Evolutionary conservation across 2,329 filamentous ascomycete species (phyloP), one percentile per base, ranked within the genome.

Genomic region (Alternaria sp.): DNA sequence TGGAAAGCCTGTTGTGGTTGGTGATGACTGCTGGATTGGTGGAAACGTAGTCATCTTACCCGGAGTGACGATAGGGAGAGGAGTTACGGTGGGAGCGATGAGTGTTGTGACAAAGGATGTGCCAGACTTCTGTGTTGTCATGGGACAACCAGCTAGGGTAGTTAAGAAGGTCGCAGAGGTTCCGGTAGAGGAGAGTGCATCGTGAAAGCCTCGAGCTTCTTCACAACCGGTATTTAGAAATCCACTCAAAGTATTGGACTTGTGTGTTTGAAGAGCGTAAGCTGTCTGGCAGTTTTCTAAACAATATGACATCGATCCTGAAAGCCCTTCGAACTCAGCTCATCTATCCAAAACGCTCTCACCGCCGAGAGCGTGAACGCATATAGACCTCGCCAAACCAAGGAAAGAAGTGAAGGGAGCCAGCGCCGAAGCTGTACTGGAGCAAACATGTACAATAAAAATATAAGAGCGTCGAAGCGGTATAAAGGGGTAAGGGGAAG

Each of bases 21-120:
- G 83, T 0, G 67, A 74, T 57, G 73, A 76, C 51, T 77, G 74
- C 57, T 78, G 83, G 82, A 80, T 85, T 60, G 82, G 83, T 0
- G 83, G 82, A 0, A 79, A 81, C 62, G 81, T 78, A 3, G 76
- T 79, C 2, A 86, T 96, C 18, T 80, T 94, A 43, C 88, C 91
- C 0, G 93, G 93, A 0, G 88, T 96, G 24, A 94, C 86, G 1
- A 90, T 96, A 65, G 93, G 93, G 0, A 83, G 85, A 55, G 92
- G 93, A 0, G 84, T 82, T 5, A 91, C 89, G 0, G 84, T 96
- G 61, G 93, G 92, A 1, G 93, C 93, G 1, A 92, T 90, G 1
- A 92, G 89, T 74, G 91, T 96, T 4, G 92, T 96, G 24, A 95
- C 91, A 2, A 95, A 90, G 80, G 83, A 90, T 75, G 85, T 92